Evolutionary conservation across 2,329 filamentous ascomycete genomes (phyloP).

Genomic region (Penicillium digitatum): DNA sequence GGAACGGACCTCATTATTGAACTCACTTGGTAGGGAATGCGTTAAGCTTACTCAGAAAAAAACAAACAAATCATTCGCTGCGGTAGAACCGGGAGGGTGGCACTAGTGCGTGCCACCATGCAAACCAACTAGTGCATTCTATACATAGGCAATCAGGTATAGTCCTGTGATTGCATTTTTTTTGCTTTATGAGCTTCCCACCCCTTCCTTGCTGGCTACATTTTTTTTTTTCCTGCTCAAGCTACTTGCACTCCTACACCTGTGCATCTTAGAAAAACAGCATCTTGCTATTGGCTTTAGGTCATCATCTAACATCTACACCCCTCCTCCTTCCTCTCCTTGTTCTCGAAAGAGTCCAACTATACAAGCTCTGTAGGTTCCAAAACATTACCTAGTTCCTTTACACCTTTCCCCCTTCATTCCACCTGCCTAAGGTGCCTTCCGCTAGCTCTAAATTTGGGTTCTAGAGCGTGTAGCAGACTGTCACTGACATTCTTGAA

Average conservation of each 20-base stretch:
- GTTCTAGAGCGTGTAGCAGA: background rate
- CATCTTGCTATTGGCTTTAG: constrained; percentile 5
- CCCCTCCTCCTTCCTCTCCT: background rate
- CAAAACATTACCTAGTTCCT: background rate
- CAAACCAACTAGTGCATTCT: constrained; percentile 9
- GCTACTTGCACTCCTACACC: background rate
- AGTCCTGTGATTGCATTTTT: constrained; percentile 16
- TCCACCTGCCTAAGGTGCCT: constrained; percentile 3
- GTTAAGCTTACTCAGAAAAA: background rate
- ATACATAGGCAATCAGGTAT: constrained; percentile 8
- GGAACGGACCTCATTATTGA: background rate
- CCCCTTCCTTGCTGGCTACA: constrained; percentile 2
- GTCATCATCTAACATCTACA: background rate
- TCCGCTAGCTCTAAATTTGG: constrained; percentile 1
- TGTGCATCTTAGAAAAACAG: background rate
- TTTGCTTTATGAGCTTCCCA: constrained; percentile 8
- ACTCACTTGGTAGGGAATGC: background rate
- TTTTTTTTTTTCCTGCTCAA: background rate
- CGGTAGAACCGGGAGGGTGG: background rate
- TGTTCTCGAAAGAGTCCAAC: constrained; percentile 5
- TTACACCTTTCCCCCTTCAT: constrained; percentile 15
- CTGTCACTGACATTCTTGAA: background rate
- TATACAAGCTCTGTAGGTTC: constrained; percentile 9
- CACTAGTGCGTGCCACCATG: constrained; percentile 10
- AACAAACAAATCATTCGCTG: background rate